Percentiles rank a stretch among this genome's conserved stretches.
Conservation (phyloP, 805 yeast species). For the Hanseniaspora taiwanica region DNA sequence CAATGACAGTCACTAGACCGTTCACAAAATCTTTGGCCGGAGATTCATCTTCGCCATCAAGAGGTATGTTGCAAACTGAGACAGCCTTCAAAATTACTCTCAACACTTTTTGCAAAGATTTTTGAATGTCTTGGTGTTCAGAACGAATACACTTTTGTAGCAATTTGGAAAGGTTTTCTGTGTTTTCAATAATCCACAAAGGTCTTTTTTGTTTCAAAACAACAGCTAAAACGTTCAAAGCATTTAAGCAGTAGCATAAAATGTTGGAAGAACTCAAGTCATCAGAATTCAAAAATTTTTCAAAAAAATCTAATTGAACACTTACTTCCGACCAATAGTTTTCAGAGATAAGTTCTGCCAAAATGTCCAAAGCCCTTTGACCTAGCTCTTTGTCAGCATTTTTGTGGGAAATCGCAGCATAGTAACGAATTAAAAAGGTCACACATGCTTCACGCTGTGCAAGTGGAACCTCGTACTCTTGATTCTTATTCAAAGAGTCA, state of each 20-base stretch:
- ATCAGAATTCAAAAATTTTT: constrained; percentile 66
- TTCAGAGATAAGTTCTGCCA: constrained; percentile 59
- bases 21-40: constrained; percentile 50
- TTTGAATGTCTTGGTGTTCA: constrained; percentile 78
- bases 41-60: constrained; percentile 44
- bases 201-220: constrained; percentile 66
- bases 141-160: constrained; percentile 72
- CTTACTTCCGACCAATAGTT: constrained; percentile 78
- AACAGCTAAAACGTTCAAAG: constrained; percentile 76
- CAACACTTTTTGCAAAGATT: constrained; percentile 64
- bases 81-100: constrained; percentile 57
- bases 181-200: constrained; percentile 66
- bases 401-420: constrained; percentile 74
- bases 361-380: constrained; percentile 63
- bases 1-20: constrained; percentile 50
- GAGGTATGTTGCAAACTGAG: constrained; percentile 23
- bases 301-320: constrained; percentile 80
- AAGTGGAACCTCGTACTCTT: constrained; percentile 38
- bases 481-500: too few species aligned
- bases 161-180: constrained; percentile 54
- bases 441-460: constrained; percentile 81
- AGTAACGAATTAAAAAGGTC: constrained; percentile 74
- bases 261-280: constrained; percentile 59
- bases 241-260: constrained; percentile 73
- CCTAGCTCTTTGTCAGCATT: constrained; percentile 78